phyloP scores from a whole-genome alignment of 2,329 filamentous ascomycete species.

The Sclerotinia trifoliorum region DNA sequence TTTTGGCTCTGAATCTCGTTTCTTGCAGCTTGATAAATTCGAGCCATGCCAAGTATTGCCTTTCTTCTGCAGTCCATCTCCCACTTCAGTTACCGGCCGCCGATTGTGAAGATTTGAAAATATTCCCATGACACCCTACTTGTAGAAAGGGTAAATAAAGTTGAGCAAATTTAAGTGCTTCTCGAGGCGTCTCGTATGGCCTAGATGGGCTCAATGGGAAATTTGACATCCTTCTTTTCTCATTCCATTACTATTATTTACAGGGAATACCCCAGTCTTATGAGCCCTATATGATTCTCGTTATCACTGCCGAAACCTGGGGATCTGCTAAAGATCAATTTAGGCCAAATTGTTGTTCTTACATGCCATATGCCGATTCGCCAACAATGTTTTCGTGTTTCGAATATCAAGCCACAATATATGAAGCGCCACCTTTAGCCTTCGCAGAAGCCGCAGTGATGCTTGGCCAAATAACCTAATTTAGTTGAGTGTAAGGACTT shows the following conservation, averaged over 20 bases:
- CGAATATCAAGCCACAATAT: slow-evolving; percentile 8
- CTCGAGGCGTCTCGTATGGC: slow-evolving; percentile 11
- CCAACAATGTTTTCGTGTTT: not conserved
- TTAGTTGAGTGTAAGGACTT: not conserved
- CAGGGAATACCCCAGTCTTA: not conserved
- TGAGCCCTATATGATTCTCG: not conserved
- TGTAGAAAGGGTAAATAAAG: not conserved
- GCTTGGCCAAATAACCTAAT: slow-evolving; percentile 2
- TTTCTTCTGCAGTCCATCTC: not conserved
- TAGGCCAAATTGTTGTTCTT: not conserved
- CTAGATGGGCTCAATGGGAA: not conserved
- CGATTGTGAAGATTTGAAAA: not conserved
- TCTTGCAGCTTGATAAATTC: not conserved
- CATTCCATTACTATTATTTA: not conserved
- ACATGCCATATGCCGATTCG: slow-evolving; percentile 1
- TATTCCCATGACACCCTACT: not conserved
- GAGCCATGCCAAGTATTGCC: too few species aligned
- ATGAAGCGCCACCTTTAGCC: not conserved
- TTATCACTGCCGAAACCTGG: slow-evolving; percentile 15
- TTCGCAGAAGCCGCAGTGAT: not conserved
- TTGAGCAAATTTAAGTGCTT: not conserved
- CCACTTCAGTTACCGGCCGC: not conserved
- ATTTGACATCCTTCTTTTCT: not conserved
- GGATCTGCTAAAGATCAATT: not conserved
- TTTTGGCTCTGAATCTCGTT: not conserved